These are phyloP conservation scores for Suillus bovinus DNA, from an alignment of 768 basidiomycete genomes.

Conservation along the genomic window DNA sequence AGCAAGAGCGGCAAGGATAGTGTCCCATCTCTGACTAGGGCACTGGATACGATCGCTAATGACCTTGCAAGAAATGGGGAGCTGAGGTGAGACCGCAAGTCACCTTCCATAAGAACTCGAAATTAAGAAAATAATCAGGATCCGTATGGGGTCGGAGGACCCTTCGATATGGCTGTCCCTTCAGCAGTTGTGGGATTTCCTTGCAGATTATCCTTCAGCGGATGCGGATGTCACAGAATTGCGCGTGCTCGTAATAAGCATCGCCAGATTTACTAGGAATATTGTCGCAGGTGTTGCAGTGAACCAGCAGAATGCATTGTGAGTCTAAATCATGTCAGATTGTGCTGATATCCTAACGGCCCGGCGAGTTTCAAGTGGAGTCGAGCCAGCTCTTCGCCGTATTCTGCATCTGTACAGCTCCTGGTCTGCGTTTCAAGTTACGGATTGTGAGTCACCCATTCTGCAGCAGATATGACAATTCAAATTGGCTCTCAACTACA, in stretches of 20 bases:
- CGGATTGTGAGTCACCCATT: constrained; percentile 45
- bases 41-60: constrained; percentile 53
- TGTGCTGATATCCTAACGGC: background rate
- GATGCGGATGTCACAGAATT: constrained; percentile 35
- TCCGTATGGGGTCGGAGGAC: constrained; percentile 35
- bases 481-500: constrained; percentile 29
- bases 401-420: constrained; percentile 76
- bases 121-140: constrained; percentile 26
- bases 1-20: constrained; percentile 27
- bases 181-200: constrained; percentile 51
- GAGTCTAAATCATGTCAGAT: constrained; percentile 31
- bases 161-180: constrained; percentile 58
- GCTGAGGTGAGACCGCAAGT: constrained; percentile 28
- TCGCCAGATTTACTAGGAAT: constrained; percentile 84
- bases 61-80: constrained; percentile 49
- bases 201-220: constrained; percentile 35
- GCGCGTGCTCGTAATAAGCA: constrained; percentile 43
- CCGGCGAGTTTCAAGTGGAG: constrained; percentile 46
- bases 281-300: constrained; percentile 69
- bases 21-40: constrained; percentile 24
- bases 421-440: constrained; percentile 67
- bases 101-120: background rate
- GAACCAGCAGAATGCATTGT: constrained; percentile 81
- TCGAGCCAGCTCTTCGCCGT: constrained; percentile 68
- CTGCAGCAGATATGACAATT: background rate